Evolutionary conservation across 148 eudicot species (phyloP).

Genomic region (Rhododendron mucronatum): DNA sequence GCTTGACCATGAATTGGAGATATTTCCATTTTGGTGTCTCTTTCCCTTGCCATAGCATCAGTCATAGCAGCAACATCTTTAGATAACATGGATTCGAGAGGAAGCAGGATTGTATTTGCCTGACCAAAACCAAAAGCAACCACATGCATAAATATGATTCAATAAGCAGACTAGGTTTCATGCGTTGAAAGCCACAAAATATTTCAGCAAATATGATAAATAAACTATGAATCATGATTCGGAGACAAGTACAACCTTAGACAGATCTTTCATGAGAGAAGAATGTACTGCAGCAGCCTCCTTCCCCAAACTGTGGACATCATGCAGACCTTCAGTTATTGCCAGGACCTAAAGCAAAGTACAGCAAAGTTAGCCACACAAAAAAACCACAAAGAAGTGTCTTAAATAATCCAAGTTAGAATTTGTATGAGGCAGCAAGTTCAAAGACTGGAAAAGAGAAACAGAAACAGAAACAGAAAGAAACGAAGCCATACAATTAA

Average conservation of each 20-base stretch:
- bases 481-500: background rate
- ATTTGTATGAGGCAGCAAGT: background rate
- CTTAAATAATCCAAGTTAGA: background rate
- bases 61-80: constrained; percentile 95
- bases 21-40: constrained; percentile 63
- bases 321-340: constrained; percentile 80
- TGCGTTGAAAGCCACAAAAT: background rate
- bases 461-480: background rate
- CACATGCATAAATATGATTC: background rate
- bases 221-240: background rate
- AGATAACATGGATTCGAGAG: constrained; percentile 81
- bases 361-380: constrained; percentile 1
- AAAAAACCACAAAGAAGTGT: background rate
- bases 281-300: constrained; percentile 85
- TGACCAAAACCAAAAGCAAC: constrained; percentile 26
- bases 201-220: background rate
- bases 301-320: constrained; percentile 89
- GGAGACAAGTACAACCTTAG: constrained; percentile 54
- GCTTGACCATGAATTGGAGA: constrained; percentile 98
- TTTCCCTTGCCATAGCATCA: constrained; percentile 83
- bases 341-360: constrained; percentile 62
- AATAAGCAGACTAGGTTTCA: background rate
- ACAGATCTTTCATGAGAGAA: constrained; percentile 72
- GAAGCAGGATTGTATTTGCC: constrained; percentile 81
- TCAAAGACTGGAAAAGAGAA: background rate